These are phyloP conservation scores for Trichomonascaceae sp. DNA, from an alignment of 1,139 yeast genomes.

Conservation along the genomic window DNA sequence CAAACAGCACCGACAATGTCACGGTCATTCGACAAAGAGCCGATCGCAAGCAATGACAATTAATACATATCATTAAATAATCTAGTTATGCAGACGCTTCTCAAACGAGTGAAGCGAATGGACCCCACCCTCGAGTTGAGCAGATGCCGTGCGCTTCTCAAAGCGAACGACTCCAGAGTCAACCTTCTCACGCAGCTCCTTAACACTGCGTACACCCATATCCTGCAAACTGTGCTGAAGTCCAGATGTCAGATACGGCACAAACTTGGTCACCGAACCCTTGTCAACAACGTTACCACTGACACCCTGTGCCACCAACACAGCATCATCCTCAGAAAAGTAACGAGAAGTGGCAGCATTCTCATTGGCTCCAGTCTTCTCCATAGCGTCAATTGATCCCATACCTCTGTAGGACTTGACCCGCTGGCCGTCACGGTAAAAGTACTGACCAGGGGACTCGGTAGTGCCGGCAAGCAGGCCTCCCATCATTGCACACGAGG, in stretches of 20 bases:
- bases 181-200: constrained; percentile 51
- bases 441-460: constrained; percentile 97
- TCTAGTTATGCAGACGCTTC: constrained; percentile 83
- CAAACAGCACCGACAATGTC: too few species aligned
- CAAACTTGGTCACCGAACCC: constrained; percentile 86
- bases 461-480: constrained; percentile 97
- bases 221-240: constrained; percentile 98
- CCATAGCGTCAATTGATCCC: constrained; percentile 99
- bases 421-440: constrained; percentile 96
- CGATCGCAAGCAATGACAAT: too few species aligned
- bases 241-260: constrained; percentile 91
- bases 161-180: constrained; percentile 67
- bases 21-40: too few species aligned
- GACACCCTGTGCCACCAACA: constrained; percentile 98
- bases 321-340: constrained; percentile 91
- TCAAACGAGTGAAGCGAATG: constrained; percentile 94
- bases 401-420: constrained; percentile 96
- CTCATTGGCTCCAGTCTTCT: constrained; percentile 73
- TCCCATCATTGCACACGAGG: constrained; percentile 99
- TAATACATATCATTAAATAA: too few species aligned
- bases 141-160: constrained; percentile 96
- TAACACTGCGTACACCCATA: constrained; percentile 69
- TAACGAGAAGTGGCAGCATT: constrained; percentile 97
- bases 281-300: constrained; percentile 94
- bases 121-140: constrained; percentile 98